Percentiles rank a stretch among this genome's conserved stretches.
Evolutionary conservation across 2,329 filamentous ascomycete genomes (phyloP).

Genomic region (Zymoseptoria brevis): DNA sequence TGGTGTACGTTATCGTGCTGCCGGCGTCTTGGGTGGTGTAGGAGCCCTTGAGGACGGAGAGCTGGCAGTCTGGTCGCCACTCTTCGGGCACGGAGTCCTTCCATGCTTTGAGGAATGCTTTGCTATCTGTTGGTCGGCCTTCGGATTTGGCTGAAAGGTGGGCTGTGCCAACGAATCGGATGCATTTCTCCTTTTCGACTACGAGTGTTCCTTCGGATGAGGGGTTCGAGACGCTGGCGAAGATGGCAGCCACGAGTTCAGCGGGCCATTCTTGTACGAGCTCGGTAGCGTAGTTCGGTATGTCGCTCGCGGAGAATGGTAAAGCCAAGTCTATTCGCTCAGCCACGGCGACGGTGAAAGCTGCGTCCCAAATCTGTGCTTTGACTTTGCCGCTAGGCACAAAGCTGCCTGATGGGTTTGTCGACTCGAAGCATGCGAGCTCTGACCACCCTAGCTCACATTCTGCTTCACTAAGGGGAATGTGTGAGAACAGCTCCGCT

Average conservation of each 20-base stretch:
- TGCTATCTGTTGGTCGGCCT: conserved; percentile 16
- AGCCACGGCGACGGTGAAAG: conserved; percentile 35
- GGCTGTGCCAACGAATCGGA: conserved; percentile 18
- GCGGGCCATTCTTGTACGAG: conserved; percentile 29
- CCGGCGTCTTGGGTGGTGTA: conserved; percentile 16
- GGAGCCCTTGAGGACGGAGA: conserved; percentile 21
- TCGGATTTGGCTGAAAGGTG: conserved; percentile 18
- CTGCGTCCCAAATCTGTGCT: conserved; percentile 42
- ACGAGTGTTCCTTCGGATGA: conserved; percentile 22
- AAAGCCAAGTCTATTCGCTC: conserved; percentile 35
- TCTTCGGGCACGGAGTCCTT: conserved; percentile 28
- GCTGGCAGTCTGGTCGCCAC: conserved; percentile 22
- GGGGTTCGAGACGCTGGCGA: conserved; percentile 18
- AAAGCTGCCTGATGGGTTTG: conserved; percentile 29
- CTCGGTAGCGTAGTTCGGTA: conserved; percentile 13
- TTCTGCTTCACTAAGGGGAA: conserved; percentile 46
- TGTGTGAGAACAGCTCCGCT: conserved; percentile 38
- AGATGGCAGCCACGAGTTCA: conserved; percentile 31
- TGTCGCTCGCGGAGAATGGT: conserved; percentile 28
- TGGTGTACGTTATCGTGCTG: conserved; percentile 17
- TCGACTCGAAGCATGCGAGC: conserved; percentile 46
- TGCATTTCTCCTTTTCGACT: conserved; percentile 16
- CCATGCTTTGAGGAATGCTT: conserved; percentile 32
- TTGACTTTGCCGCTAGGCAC: conserved; percentile 43
- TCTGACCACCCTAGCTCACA: conserved; percentile 45